Evolutionary conservation across 2,329 filamentous ascomycete genomes (phyloP), one percentile per base, ranked within the genome.

Genomic region (Cercospora janseana): DNA sequence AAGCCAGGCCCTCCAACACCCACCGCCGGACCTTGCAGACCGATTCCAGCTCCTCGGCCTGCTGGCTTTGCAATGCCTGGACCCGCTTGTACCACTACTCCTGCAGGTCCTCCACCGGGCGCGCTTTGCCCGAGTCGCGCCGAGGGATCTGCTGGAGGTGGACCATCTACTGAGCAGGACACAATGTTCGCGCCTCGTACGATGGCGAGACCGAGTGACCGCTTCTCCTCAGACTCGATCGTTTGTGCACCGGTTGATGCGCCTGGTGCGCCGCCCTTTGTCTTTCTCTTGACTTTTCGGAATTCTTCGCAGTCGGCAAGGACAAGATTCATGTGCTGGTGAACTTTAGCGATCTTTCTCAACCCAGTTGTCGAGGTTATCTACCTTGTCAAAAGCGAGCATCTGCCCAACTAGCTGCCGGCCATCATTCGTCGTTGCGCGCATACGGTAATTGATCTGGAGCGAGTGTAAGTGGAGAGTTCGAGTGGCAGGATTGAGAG

Each of bases 401-500:
- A 98, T 95, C 72, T 97, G 90, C 56, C 91, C 93, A 31, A 90
- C 91, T 85, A 98, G 94, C 72, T 96, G 89, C 67, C 93, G 85
- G 59, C 89, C 89, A 75, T 98, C 93, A 68, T 88, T 89, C 70
- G 98, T 80, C 49, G 91, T 97, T 59, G 96, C 86, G 69, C 92
- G 86, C 91, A 98, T 97, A 74, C 92, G 89, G 79, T 95, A 97
- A 78, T 98, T 97, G 80, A 98, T 95, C 93, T 97, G 59, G 16
- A 35, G 20, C 18, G 24, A 32, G 8, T 52, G 54, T 64, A 54
- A 62, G 60, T 55, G 46, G 40, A 28, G 18, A 45, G 21, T 15
- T 23, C 4, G 9, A 18, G 6, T 46, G 16, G 20, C 13, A 16
- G 32, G 38, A 40, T 52, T 38, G 35, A 49, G 59, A 60, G 59